Conservation (phyloP, 192 early-diverging fungal genomes). For the Podila epigama region DNA sequence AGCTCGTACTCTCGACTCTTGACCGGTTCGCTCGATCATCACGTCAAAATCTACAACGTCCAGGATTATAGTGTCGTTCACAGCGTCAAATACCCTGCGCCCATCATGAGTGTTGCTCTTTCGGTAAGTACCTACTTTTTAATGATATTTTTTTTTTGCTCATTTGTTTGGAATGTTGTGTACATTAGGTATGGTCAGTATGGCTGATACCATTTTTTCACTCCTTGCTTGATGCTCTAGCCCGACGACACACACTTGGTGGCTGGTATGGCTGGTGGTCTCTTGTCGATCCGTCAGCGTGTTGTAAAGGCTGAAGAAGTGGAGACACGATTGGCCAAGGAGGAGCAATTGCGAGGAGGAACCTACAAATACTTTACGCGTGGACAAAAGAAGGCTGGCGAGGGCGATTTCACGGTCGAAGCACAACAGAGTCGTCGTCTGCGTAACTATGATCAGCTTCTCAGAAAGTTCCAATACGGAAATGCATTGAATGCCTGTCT, state of each 20-base stretch:
- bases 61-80: conserved; percentile 87
- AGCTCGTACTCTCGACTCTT: conserved; percentile 76
- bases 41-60: conserved; percentile 94
- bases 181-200: not conserved
- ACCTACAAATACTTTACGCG: conserved; percentile 78
- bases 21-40: conserved; percentile 93
- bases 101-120: conserved; percentile 88
- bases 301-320: conserved; percentile 80
- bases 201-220: not conserved
- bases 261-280: conserved; percentile 91
- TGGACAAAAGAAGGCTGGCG: conserved; percentile 51
- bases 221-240: conserved; percentile 19
- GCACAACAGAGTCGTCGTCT: conserved; percentile 65
- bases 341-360: conserved; percentile 61
- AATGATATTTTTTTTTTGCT: not conserved
- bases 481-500: conserved; percentile 90
- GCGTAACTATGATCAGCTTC: conserved; percentile 79
- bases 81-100: conserved; percentile 88
- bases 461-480: conserved; percentile 87
- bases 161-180: not conserved
- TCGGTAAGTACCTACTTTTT: conserved; percentile 61
- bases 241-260: conserved; percentile 89
- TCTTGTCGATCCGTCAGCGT: conserved; percentile 86
- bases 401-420: conserved; percentile 84
- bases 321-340: conserved; percentile 48